Evolutionary conservation across 306 rosid species (phyloP), one percentile per base, ranked within the genome.

Genomic region (Alnus glutinosa): DNA sequence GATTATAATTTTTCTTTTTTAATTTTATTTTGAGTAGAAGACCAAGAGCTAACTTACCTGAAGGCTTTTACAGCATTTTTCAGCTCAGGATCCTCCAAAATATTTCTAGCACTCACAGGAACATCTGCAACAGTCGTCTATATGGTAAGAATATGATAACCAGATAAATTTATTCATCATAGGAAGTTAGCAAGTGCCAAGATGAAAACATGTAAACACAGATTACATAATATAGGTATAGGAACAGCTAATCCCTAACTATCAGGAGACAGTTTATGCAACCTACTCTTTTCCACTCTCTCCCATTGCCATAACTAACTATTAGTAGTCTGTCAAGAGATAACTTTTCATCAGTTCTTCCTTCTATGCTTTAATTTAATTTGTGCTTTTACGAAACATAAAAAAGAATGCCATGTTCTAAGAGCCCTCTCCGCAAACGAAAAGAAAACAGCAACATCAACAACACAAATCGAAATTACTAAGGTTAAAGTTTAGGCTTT

Each of bases 61-160:
- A 85, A 89, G 73, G 94, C 80, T 84, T 92, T 94, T 61, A 94
- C 97, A 54, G 97, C 97, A 88, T 30, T 83, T 92, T 92, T 92
- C 83, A 94, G 90, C 75, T 92, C 97, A 32, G 87, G 85, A 71
- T 94, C 78, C 84, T 89, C 97, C 91, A 92, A 85, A 82, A 94
- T 92, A 81, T 92, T 92, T 83, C 98, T 89, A 80, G 95, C 88
- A 28, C 95, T 78, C 80, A 94, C 34, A 74, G 98, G 97, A 81
- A 87, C 93, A 86, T 89, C 98, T 94, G 90, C 83, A 85, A 81
- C 7, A 57, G 42, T 30, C 75, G 61, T 16, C 37, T 36, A 64
- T 36, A 73, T 12, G 15, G 4, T 28, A 70, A 70, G 75, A 78
- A 71, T 34, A 66, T 19, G 48, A 72, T 13, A 44, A 59, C n/a